Base-by-base conservation (phyloP, 306 rosid species). In the Sphenostylis stenocarpa region DNA sequence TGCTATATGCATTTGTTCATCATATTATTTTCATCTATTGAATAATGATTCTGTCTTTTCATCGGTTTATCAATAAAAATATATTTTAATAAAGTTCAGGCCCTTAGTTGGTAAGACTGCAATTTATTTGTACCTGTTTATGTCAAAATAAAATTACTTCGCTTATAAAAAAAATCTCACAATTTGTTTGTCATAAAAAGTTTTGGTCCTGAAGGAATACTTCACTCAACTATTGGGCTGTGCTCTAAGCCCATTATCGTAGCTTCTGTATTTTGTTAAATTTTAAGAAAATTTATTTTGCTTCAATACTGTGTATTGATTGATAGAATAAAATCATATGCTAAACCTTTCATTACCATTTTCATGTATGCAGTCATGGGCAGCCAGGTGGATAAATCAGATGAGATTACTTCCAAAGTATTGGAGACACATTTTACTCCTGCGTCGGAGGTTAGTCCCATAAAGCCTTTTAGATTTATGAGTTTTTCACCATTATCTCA, bases 391-490 rank as follows among this genome's bases (percentile, higher is more conserved):
- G 90, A 84, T 41, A 77, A 72, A 55, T 72, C 89, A 64, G 90
- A 83, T 78, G 90, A 82, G 58, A 65, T 58, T 79, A 76, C 85
- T 65, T 87, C 92, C 34, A 76, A 87, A 72, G 80, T 60, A 45
- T 80, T 28, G 76, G 91, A 86, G 80, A 48, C 86, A 69, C 78
- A 83, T 24, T 62, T 76, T 73, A 71, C 79, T 86, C 78, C 91
- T 62, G 43, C 70, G 26, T 86, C 90, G 14, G 92, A 91, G 97
- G 98, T 92, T 81, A 80, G 86, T 84, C 68, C 33, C 9, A 39
- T 15, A n/a, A 38, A 21, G 69, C 29, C 80, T 79, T 57, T 21
- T 39, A 20, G 6, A 21, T 76, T 13, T 73, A 62, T 44, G 52
- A n/a, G 1, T 52, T 31, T 38, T 12, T 38, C 19, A 38, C 26